A percentile compares a stretch with the other conserved stretches of the same genome.
phyloP scores from a whole-genome alignment of 2,329 filamentous ascomycete genomes.

The Colletotrichum simmondsii region DNA sequence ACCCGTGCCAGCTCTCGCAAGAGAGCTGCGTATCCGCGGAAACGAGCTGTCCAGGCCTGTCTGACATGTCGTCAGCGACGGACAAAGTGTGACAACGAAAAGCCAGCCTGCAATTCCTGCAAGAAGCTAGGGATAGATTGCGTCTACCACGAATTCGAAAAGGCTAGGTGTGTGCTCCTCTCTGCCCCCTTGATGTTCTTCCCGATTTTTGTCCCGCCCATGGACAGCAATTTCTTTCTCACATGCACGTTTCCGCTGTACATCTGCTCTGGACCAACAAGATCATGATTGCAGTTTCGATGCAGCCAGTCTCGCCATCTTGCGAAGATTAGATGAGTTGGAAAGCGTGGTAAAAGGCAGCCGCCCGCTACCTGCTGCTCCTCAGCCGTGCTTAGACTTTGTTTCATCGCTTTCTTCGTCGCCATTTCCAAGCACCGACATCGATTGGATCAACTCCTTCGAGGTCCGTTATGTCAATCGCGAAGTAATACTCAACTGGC shows the following conservation, averaged over 20 bases:
- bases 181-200: too few species aligned
- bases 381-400: too few species aligned
- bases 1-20: neutral
- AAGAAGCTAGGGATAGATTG: conserved; percentile 9
- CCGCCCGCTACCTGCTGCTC: neutral
- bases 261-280: neutral
- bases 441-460: neutral
- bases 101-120: neutral
- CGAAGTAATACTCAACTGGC: neutral
- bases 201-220: too few species aligned
- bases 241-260: too few species aligned
- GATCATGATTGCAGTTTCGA: neutral
- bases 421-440: neutral
- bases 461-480: neutral
- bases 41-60: conserved; percentile 12
- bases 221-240: too few species aligned
- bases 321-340: neutral
- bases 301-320: conserved; percentile 9
- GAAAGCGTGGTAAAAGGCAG: neutral
- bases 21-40: conserved; percentile 11
- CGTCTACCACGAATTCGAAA: conserved; percentile 16
- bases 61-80: conserved; percentile 10
- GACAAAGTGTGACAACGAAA: conserved; percentile 13
- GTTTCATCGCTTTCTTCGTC: too few species aligned
- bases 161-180: neutral